Percentiles rank a stretch among this genome's conserved stretches.
Conservation (phyloP, 2,329 filamentous ascomycete species). For the Scedosporium minutisporum region DNA sequence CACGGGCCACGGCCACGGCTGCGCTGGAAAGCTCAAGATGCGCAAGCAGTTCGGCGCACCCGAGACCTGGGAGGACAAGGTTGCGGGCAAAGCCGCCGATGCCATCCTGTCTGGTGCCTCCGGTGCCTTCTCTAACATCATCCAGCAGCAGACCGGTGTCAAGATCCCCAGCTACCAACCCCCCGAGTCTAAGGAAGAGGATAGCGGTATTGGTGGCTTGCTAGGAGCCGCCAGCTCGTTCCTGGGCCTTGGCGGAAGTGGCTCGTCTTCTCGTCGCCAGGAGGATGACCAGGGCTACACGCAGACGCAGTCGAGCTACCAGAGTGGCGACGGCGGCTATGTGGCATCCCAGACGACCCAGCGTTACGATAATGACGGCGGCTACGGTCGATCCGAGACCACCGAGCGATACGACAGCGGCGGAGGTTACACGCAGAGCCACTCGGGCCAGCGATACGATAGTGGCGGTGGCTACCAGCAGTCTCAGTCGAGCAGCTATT, state of each 20-base stretch:
- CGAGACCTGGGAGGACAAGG: conserved; percentile 44
- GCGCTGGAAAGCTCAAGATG: conserved; percentile 68
- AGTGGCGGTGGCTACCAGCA: conserved; percentile 54
- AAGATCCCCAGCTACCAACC: conserved; percentile 24
- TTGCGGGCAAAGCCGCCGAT: conserved; percentile 44
- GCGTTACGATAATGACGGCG: conserved; percentile 37
- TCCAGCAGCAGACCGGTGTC: conserved; percentile 36
- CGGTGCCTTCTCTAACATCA: conserved; percentile 37
- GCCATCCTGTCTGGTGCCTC: conserved; percentile 50
- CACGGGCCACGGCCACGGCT: conserved; percentile 77
- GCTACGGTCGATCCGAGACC: conserved; percentile 5
- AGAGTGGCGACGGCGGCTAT: conserved; percentile 45
- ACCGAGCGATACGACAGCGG: conserved; percentile 2
- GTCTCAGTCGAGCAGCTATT: conserved; percentile 40
- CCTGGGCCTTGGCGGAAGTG: conserved; percentile 33
- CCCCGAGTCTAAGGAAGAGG: conserved; percentile 30
- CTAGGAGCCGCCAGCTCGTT: conserved; percentile 43
- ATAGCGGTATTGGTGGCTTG: conserved; percentile 55
- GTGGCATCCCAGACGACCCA: conserved; percentile 52
- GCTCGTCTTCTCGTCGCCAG: conserved; percentile 49
- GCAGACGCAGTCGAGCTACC: conserved; percentile 52
- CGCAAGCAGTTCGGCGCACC: conserved; percentile 51
- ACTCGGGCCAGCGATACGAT: conserved; percentile 20
- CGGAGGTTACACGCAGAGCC: conserved; percentile 31
- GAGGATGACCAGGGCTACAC: conserved; percentile 53